A percentile compares a stretch with the other conserved stretches of the same genome.
These are phyloP conservation scores for Phlyctochytrium bullatum DNA, from an alignment of 192 early-diverging fungal species.

Conservation along the genomic window DNA sequence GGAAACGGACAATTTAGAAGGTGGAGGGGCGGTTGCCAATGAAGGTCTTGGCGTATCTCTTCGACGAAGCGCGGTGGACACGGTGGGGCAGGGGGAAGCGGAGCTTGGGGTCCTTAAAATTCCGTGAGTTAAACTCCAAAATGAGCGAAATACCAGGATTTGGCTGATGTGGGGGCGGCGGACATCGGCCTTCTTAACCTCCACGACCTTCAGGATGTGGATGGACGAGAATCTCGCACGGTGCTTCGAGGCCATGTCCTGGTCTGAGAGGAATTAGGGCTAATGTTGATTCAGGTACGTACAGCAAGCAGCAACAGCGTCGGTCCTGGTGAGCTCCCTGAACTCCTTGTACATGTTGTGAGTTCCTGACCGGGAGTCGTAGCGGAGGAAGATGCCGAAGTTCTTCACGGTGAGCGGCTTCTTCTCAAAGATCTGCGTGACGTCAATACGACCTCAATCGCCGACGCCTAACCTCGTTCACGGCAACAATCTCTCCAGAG, in stretches of 20 bases:
- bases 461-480: conserved; percentile 78
- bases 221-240: conserved; percentile 96
- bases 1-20: conserved; percentile 57
- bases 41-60: conserved; percentile 81
- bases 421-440: conserved; percentile 86
- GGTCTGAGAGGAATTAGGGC: conserved; percentile 51
- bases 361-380: conserved; percentile 98
- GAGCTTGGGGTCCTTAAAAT: conserved; percentile 67
- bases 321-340: conserved; percentile 87
- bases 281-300: conserved; percentile 30
- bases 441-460: neutral
- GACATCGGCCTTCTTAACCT: conserved; percentile 84
- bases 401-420: conserved; percentile 91
- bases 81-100: conserved; percentile 99
- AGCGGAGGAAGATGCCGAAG: conserved; percentile 99
- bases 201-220: conserved; percentile 98
- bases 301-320: conserved; percentile 58
- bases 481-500: conserved; percentile 93
- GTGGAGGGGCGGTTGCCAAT: conserved; percentile 92
- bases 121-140: conserved; percentile 8
- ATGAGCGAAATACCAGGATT: conserved; percentile 59
- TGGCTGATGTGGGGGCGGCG: conserved; percentile 98
- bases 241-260: conserved; percentile 99
- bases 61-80: conserved; percentile 76
- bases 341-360: conserved; percentile 99